Base-by-base conservation (phyloP, 78 protist species). In the Dictyostelium capitatum region DNA sequence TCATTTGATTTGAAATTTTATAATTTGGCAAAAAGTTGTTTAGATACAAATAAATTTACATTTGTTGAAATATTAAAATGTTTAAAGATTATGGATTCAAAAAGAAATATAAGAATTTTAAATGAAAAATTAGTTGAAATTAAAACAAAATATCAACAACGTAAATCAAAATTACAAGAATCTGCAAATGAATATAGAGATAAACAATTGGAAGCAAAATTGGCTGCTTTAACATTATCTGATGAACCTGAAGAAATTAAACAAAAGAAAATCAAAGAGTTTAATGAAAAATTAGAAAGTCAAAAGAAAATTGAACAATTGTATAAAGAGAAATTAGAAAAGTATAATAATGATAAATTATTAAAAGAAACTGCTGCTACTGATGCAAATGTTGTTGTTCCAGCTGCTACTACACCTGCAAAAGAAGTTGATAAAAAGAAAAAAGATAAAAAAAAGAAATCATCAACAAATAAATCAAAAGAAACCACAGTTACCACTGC, bases 21-120 rank as follows among this genome's bases (percentile, higher is more conserved):
- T 37, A 50, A 12, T 12, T 50, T 77, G 6, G 75, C 85, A 11
- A 59, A n/a, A 17, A 17, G 69, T 19, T 62, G 79, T 46, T 78
- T 87, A 17, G 79, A 87, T 17, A 87, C 93, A 8, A 51, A 87
- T 10, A 87, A 65, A 37, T 77, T 64, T 37, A 81, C 90, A 14
- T 81, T 90, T 74, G 95, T 81, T n/a, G 95, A 90, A 25, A 90
- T 90, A 12, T 32, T 90, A 28, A 90, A 90, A 50, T 72, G 85
- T 82, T 56, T 90, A 53, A 90, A 90, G 89, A 57, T 90, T 57
- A 57, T 90, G 43, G 95, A 90, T 23, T 90, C 95, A 25, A 90
- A 90, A 65, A 81, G 95, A 67, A 69, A 20, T 41, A 15, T 90
- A 5, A 79, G 43, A n/a, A 32, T 19, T n/a, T 51, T 70, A 30